Evolutionary conservation across 2,329 filamentous ascomycete genomes (phyloP), one percentile per base, ranked within the genome.

Genomic region (Metarhizium album): DNA sequence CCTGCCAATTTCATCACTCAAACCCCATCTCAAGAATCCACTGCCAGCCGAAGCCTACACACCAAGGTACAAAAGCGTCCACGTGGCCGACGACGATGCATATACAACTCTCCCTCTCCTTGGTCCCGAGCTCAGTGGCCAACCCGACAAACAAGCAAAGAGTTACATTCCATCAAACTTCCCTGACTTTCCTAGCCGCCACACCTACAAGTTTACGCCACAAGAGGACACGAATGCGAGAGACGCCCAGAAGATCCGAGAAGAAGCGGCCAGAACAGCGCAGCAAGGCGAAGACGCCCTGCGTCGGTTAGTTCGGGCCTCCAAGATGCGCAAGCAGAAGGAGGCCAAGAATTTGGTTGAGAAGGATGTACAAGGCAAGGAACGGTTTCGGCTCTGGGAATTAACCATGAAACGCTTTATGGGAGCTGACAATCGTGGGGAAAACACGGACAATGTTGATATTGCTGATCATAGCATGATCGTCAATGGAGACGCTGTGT

Each of bases 391-490:
- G 6, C 65, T 81, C 4, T 84, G 81, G 80, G 80, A 84, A 63
- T 63, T 68, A 13, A 74, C 78, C 1, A 83, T 84, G 79, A 72
- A 73, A 47, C 73, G 75, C 40, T 70, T 83, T 43, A 71, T 81
- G 52, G 60, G 61, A 11, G 56, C 55, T 53, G 59, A 66, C 50
- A 52, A 58, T 38, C 58, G 58, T 37, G 59, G 63, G 48, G 58
- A 67, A 50, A 54, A 65, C 31, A 64, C 64, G 14, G 68, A 68
- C 27, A 62, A 70, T 42, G 63, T 70, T 18, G 78, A 82, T 56
- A 78, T 77, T 58, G 77, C 79, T 2, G 80, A 84, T 52, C 74
- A 80, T 57, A 83, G 79, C 60, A 81, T 82, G 70, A 79, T 84
- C 62, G 80, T 84, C 33, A 82, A 84, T 55, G 72, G 77, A 2